A percentile compares a stretch with the other conserved stretches of the same genome.
These are phyloP conservation scores for Phytophthora kernoviae DNA, from an alignment of 352 stramenopile species.

Conservation along the genomic window DNA sequence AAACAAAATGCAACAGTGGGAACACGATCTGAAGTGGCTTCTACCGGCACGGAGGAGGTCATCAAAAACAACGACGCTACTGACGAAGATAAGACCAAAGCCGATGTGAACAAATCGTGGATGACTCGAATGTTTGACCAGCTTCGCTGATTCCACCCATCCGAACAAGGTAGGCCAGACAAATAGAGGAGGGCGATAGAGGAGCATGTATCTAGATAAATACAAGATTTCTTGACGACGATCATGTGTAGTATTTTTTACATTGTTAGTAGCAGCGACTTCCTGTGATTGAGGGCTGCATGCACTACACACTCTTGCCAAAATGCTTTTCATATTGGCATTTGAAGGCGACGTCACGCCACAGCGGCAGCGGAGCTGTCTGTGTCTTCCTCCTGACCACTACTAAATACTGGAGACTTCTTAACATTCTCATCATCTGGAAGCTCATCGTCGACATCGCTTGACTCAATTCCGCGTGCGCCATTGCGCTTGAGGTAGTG, in stretches of 20 bases:
- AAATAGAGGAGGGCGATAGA: conserved; percentile 11
- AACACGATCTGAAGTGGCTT: background rate
- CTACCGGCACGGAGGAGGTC: background rate
- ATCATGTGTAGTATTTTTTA: background rate
- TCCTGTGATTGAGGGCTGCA: background rate
- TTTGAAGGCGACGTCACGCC: conserved; percentile 20
- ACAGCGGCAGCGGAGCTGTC: conserved; percentile 17
- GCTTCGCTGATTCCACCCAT: background rate
- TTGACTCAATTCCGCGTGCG: conserved; percentile 4
- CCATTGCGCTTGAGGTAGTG: conserved; percentile 22
- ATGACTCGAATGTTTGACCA: background rate
- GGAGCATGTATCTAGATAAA: too few species aligned
- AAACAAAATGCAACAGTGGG: background rate
- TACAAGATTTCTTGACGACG: background rate
- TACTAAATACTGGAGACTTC: background rate
- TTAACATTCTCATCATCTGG: conserved; percentile 7
- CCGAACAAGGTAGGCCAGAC: background rate
- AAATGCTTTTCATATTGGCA: too few species aligned
- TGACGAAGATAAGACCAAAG: background rate
- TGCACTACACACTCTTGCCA: background rate
- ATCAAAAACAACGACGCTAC: background rate
- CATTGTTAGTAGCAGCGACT: too few species aligned
- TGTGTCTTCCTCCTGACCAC: conserved; percentile 1
- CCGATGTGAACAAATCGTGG: background rate
- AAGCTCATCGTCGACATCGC: conserved; percentile 5